Conservation (phyloP, 176 grass and related monocot genomes). For the Cenchrus americanus region DNA sequence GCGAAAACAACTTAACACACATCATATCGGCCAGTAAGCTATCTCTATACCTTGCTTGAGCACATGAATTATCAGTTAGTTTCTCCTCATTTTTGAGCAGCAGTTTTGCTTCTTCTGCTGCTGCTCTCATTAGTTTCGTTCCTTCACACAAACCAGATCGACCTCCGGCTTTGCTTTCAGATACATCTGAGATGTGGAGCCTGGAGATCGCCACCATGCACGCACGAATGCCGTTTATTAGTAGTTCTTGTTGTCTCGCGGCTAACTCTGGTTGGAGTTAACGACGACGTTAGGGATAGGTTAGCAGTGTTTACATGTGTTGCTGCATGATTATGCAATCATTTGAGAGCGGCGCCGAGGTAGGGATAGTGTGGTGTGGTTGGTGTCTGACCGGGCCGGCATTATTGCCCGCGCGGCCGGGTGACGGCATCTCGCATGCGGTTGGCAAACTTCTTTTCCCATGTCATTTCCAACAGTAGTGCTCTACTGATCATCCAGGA, state of each 20-base stretch:
- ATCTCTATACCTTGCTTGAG: not conserved
- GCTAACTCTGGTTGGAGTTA: not conserved
- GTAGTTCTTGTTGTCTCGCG: not conserved
- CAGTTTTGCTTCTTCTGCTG: not conserved
- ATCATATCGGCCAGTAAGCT: slow-evolving; percentile 2
- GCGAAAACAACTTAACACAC: not conserved
- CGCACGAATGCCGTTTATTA: not conserved
- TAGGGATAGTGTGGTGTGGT: no score
- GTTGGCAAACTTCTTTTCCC: slow-evolving; percentile 42
- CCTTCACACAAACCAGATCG: not conserved
- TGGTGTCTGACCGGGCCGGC: not conserved
- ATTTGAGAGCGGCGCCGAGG: slow-evolving; percentile 33
- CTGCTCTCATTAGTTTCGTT: not conserved
- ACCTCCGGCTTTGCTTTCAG: not conserved
- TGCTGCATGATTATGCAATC: slow-evolving; percentile 53
- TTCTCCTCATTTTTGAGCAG: not conserved
- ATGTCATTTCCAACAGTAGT: slow-evolving; percentile 49
- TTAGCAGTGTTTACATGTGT: not conserved
- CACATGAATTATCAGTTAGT: not conserved
- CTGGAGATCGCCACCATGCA: not conserved
- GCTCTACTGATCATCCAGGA: slow-evolving; percentile 32
- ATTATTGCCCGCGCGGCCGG: slow-evolving; percentile 7
- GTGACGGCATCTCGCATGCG: not conserved
- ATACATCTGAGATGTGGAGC: not conserved
- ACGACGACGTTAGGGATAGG: not conserved